These are phyloP conservation scores for Wickerhamomyces rabaulensis DNA, from an alignment of 805 yeast species.

Conservation along the genomic window DNA sequence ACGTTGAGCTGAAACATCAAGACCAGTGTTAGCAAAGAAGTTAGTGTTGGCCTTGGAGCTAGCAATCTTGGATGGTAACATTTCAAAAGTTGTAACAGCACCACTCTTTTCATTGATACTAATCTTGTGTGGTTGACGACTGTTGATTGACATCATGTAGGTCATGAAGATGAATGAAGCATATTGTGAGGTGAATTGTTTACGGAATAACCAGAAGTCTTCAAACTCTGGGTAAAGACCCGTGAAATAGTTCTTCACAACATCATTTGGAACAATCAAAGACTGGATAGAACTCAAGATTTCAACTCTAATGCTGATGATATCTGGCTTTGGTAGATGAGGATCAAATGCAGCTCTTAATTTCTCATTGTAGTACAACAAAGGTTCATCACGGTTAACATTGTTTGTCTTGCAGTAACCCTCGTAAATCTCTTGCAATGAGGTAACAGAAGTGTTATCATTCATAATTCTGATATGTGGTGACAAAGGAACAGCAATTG, in stretches of 20 bases:
- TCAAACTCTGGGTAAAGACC: constrained; percentile 70
- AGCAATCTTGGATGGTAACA: constrained; percentile 85
- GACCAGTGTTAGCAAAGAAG: constrained; percentile 30
- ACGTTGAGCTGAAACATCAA: constrained; percentile 26
- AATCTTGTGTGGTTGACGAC: constrained; percentile 91
- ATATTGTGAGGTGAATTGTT: constrained; percentile 91
- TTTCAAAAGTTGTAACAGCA: constrained; percentile 87
- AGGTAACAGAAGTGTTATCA: constrained; percentile 66
- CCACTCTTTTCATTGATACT: constrained; percentile 80
- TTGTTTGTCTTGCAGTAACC: constrained; percentile 71
- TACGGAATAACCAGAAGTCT: constrained; percentile 96
- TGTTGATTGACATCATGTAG: constrained; percentile 88
- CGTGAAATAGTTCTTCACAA: constrained; percentile 73
- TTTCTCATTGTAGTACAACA: constrained; percentile 79
- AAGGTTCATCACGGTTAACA: constrained; percentile 82
- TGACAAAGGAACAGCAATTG: constrained; percentile 88
- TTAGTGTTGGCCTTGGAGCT: constrained; percentile 34
- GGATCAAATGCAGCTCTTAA: constrained; percentile 92
- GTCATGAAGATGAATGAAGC: constrained; percentile 91
- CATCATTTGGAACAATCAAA: constrained; percentile 76
- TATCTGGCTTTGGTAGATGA: constrained; percentile 87
- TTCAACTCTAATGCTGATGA: constrained; percentile 83
- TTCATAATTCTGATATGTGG: constrained; percentile 93
- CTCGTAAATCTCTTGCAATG: constrained; percentile 81
- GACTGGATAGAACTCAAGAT: constrained; percentile 88